Evolutionary conservation across 345 rosid species (phyloP), one percentile per base, ranked within the genome.

Genomic region (Ceriops zippeliana): DNA sequence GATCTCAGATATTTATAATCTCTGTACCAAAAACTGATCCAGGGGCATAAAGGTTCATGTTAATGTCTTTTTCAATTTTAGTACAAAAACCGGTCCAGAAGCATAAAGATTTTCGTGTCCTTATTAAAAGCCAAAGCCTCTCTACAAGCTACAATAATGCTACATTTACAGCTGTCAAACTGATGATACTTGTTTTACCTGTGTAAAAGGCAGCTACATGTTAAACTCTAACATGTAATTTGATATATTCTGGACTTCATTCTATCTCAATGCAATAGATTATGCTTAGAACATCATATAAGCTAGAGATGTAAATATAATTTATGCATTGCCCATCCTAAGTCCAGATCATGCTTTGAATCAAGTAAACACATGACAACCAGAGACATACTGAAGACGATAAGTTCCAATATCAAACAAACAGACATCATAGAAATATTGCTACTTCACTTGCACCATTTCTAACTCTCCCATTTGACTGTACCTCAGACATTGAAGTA

Each of bases 401-500:
- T 32, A 32, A 66, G 24, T 34, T 61, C 21, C 52, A 38, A 57
- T 30, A 28, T 21, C 72, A 69, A 30, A n/a, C 21, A 60, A 47
- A 58, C 49, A 42, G 17, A 42, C 13, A 42, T 11, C 15, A 59
- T 16, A 46, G n/a, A 8, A 35, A 63, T 8, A 71, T 5, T 11
- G 11, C 20, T 37, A 46, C 32, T 42, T 26, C 28, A 22, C 13
- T 49, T 1, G 11, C 27, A 57, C 10, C n/a, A 30, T 35, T 17
- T 52, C 10, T 34, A 30, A 26, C 10, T 37, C 11, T 67, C 31
- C 42, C 47, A 11, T 24, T 65, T 31, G 34, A 20, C 68, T 63
- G 49, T 42, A 95, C 99, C 96, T 88, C 69, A 95, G 84, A 75
- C 99, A 95, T 61, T 79, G 87, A 67, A 95, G 96, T 71, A 90